Percentiles rank a stretch among this genome's conserved stretches.
phyloP scores from a whole-genome alignment of 2,329 filamentous ascomycete species.

The Fusarium sp. region DNA sequence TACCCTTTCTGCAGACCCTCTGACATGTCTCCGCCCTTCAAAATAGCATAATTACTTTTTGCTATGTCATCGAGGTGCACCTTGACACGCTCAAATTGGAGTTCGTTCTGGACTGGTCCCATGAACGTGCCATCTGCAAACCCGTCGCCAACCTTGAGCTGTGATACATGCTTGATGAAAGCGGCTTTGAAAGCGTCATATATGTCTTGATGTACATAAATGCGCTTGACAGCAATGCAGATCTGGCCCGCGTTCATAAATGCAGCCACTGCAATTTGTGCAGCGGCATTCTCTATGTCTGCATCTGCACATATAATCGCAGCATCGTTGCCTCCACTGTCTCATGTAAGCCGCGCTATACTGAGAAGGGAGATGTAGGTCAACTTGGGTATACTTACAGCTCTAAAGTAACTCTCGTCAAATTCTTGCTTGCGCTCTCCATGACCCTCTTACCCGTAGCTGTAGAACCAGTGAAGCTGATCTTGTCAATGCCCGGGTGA shows the following conservation, averaged over 20 bases:
- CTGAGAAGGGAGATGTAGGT: too few species aligned
- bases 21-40: not conserved
- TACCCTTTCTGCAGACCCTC: not conserved
- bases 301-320: constrained; percentile 66
- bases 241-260: constrained; percentile 64
- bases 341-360: not conserved
- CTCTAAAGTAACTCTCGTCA: constrained; percentile 70
- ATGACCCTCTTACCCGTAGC: constrained; percentile 69
- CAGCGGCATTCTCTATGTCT: constrained; percentile 51
- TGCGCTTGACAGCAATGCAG: constrained; percentile 53
- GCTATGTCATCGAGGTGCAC: not conserved
- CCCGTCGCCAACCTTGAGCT: not conserved
- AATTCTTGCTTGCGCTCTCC: constrained; percentile 58
- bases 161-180: not conserved
- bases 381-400: constrained; percentile 43
- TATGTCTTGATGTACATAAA: constrained; percentile 68
- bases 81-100: not conserved
- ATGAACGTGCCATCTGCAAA: not conserved
- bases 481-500: constrained; percentile 67
- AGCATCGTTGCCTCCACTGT: constrained; percentile 63
- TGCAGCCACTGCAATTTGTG: constrained; percentile 52
- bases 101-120: not conserved
- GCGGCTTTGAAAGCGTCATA: constrained; percentile 51
- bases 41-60: not conserved
- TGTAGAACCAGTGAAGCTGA: constrained; percentile 71